Conservation (phyloP, 208 protist genomes). For the Porcisia deanei region DNA sequence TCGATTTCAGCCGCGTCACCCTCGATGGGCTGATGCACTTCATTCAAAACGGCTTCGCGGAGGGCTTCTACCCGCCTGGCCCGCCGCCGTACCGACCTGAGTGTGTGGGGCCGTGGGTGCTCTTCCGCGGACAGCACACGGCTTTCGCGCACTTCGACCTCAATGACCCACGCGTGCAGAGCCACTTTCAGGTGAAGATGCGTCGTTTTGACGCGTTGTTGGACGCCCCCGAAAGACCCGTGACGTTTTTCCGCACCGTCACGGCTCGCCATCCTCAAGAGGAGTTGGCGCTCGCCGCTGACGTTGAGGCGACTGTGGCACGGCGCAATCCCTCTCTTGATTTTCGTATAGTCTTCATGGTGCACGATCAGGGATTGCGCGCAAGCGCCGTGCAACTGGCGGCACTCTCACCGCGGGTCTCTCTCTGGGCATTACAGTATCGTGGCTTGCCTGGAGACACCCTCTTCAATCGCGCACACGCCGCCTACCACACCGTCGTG, state of each 20-base stretch:
- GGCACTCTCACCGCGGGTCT: conserved; percentile 44
- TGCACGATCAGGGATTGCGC: conserved; percentile 62
- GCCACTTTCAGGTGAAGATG: conserved; percentile 59
- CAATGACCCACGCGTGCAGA: conserved; percentile 55
- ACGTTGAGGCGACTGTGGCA: conserved; percentile 39
- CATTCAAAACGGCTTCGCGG: conserved; percentile 52
- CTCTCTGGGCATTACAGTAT: conserved; percentile 66
- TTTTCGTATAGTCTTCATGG: conserved; percentile 67
- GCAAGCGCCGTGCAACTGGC: conserved; percentile 46
- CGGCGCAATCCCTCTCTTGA: conserved; percentile 47
- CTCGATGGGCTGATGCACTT: conserved; percentile 74
- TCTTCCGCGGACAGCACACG: conserved; percentile 79
- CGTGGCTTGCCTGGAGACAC: conserved; percentile 26
- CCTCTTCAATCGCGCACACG: conserved; percentile 60
- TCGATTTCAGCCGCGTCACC: conserved; percentile 79
- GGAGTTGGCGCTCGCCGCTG: conserved; percentile 45
- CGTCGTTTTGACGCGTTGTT: conserved; percentile 47
- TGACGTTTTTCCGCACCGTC: conserved; percentile 80
- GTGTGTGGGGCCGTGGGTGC: conserved; percentile 78
- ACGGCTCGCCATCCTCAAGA: conserved; percentile 56
- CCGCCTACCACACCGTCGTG: conserved; percentile 49
- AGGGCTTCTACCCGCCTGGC: conserved; percentile 72
- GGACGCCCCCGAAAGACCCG: conserved; percentile 31
- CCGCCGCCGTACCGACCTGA: conserved; percentile 64
- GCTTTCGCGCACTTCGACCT: conserved; percentile 84